Evolutionary conservation across 306 rosid species (phyloP).

Genomic region (Castanea crenata): DNA sequence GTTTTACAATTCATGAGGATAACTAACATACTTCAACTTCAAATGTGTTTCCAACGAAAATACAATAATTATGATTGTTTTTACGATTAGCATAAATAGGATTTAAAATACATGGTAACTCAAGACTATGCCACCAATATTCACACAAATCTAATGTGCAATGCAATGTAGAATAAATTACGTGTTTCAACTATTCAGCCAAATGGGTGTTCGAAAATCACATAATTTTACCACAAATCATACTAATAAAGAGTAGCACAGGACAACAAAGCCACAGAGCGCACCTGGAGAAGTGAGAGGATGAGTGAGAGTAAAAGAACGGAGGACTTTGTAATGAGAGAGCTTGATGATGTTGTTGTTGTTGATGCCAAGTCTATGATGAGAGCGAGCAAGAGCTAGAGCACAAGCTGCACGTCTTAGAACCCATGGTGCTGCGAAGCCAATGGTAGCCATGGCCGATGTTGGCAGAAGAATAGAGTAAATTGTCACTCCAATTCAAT

Average conservation of each 20-base stretch:
- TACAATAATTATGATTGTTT: background rate
- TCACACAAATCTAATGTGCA: background rate
- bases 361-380: slow-evolving; percentile 20
- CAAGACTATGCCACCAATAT: background rate
- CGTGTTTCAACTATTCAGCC: slow-evolving; percentile 2
- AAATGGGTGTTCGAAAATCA: slow-evolving; percentile 20
- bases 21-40: background rate
- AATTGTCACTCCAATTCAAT: background rate
- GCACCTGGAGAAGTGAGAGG: slow-evolving; percentile 61
- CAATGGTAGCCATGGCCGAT: slow-evolving; percentile 57
- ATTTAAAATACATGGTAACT: background rate
- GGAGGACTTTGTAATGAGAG: slow-evolving; percentile 33
- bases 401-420: slow-evolving; percentile 38
- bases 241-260: background rate
- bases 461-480: background rate
- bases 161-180: background rate
- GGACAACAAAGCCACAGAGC: background rate
- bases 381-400: slow-evolving; percentile 35
- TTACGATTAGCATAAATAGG: background rate
- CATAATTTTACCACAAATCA: background rate
- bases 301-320: slow-evolving; percentile 39
- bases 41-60: background rate
- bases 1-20: background rate
- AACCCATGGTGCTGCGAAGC: slow-evolving; percentile 42
- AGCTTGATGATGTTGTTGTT: slow-evolving; percentile 15